Evolutionary conservation across 345 rosid species (phyloP).

Genomic region (Luvunga scandens): DNA sequence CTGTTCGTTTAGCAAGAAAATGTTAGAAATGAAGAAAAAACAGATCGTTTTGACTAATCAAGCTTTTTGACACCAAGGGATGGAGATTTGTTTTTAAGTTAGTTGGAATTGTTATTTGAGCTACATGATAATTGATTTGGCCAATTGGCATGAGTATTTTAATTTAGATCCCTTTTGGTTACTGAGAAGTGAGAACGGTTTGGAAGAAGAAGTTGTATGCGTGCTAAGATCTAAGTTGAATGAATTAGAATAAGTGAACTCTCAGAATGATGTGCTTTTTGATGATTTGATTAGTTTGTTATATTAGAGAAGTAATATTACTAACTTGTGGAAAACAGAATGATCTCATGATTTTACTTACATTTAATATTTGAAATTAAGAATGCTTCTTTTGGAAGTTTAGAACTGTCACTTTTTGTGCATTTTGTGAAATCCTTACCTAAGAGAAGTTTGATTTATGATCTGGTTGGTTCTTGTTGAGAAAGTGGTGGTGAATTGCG

Average conservation of each 20-base stretch:
- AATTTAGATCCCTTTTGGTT: background rate
- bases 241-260: background rate
- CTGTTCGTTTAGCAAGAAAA: slow-evolving; percentile 1
- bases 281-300: background rate
- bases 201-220: background rate
- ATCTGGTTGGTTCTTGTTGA: background rate
- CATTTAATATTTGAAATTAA: background rate
- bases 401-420: background rate
- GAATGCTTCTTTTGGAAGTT: background rate
- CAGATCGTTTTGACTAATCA: background rate
- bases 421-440: background rate
- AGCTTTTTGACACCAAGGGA: background rate
- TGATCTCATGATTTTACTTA: background rate
- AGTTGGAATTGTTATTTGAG: background rate
- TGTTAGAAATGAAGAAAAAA: background rate
- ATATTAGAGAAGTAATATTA: background rate
- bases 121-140: background rate
- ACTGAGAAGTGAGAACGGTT: background rate
- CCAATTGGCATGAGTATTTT: background rate
- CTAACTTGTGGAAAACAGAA: background rate
- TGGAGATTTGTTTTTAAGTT: background rate
- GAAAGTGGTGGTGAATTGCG: background rate
- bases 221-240: background rate
- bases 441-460: background rate
- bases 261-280: background rate